Base-by-base conservation (phyloP, 139 green algal genomes). In the Marvania coccoides region DNA sequence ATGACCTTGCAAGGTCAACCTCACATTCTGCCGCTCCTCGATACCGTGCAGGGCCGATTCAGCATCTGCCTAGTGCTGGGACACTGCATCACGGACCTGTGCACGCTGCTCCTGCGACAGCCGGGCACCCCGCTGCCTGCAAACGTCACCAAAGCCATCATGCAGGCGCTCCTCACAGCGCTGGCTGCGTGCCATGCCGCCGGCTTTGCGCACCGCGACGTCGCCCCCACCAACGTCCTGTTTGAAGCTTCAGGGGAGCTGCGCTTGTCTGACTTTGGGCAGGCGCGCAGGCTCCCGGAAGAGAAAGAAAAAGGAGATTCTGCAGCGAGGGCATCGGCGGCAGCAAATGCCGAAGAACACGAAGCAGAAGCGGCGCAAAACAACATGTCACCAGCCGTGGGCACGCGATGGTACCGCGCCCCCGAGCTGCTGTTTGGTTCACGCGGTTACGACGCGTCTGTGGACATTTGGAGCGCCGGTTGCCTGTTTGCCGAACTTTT, bases 231-330 rank as follows among this genome's bases (percentile, higher is more conserved):
- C 69, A 97, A 97, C 77, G 81, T 97, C 54, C 84, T 97, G 23
- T 75, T 95, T 13, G 74, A 82, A 7, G 62, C 61, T 2, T 57
- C 81, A 1, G 84, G 88, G 8, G 63, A 83, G 38, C 53, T 97
- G 1, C 94, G 91, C 78, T 84, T 98, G 36, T 95, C 88, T 62
- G 92, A 98, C 74, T 97, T 98, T 85, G 92, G 92, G 23, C 96
- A 96, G 77, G 88, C 91, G 9, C 72, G 90, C 1, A 48, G 71
- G 51, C 68, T 94, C 23, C 35, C 47, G 0, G 46, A n/a, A 31
- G n/a, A 5, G 0, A 7, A 39, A 1, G 1, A 1, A 13, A 37
- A 80, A 78, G 0, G n/a, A n/a, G 26, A 64, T 58, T 10, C 38
- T 8, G 8, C 0, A 54, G 19, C 42, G 19, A 51, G 19, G 19